These are phyloP conservation scores for Meyerozyma smithsonii DNA, from an alignment of 1,139 yeast species.

Conservation along the genomic window DNA sequence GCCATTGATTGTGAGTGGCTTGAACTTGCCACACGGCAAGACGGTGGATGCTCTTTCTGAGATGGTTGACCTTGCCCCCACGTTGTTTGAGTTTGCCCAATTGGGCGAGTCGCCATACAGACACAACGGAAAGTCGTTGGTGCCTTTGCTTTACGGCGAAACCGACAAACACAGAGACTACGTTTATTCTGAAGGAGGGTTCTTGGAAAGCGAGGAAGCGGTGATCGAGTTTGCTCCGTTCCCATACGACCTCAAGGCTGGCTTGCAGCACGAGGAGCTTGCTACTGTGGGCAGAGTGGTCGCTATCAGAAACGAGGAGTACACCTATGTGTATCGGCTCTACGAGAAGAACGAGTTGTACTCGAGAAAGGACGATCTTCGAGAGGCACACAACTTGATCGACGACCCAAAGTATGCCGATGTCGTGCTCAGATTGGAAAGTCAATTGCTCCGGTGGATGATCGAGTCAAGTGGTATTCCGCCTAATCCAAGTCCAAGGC, in stretches of 20 bases:
- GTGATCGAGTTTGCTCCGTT: constrained; percentile 7
- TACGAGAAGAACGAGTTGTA: constrained; percentile 13
- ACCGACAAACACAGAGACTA: constrained; percentile 4
- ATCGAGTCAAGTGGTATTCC: constrained; percentile 1
- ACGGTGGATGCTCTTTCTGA: constrained; percentile 8
- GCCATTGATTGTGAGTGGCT: constrained; percentile 5
- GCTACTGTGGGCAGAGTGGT: constrained; percentile 12
- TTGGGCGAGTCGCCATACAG: constrained; percentile 7
- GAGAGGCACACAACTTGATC: neutral
- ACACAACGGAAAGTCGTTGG: constrained; percentile 11
- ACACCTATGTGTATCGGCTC: constrained; percentile 12
- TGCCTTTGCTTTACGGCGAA: constrained; percentile 1
- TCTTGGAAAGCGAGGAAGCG: constrained; percentile 5
- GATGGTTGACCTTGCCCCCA: constrained; percentile 13
- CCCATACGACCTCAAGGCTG: constrained; percentile 7
- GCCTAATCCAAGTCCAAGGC: neutral
- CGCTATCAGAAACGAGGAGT: constrained; percentile 9
- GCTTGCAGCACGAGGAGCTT: constrained; percentile 6
- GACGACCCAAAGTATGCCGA: neutral
- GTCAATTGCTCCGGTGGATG: constrained; percentile 2
- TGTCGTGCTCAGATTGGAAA: neutral
- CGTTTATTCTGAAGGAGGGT: constrained; percentile 8
- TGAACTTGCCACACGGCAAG: neutral
- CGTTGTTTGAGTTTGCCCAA: constrained; percentile 10
- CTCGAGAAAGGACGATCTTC: constrained; percentile 8